These are phyloP conservation scores for Verticillium tricorpus DNA, from an alignment of 2,329 filamentous ascomycete species.

Conservation along the genomic window DNA sequence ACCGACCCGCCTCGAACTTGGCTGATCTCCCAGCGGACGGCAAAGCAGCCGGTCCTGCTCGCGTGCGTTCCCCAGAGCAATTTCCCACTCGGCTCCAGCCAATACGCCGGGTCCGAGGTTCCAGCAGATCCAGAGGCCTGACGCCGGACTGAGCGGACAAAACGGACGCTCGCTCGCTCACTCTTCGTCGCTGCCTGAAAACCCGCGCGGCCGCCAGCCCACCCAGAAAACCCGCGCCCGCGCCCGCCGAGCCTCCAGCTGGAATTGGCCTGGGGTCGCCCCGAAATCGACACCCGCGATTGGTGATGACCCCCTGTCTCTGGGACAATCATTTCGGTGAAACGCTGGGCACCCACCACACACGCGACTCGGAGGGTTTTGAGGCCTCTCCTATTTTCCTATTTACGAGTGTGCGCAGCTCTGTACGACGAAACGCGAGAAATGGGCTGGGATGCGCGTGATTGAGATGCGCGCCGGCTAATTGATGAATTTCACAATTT, in stretches of 20 bases:
- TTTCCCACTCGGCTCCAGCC: not conserved
- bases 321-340: constrained; percentile 1
- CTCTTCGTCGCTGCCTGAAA: not conserved
- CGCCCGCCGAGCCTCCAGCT: not conserved
- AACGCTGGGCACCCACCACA: not conserved
- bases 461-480: not conserved
- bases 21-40: not conserved
- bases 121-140: not conserved
- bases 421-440: not conserved
- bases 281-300: not conserved
- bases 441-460: not conserved
- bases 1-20: not conserved
- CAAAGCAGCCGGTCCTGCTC: not conserved
- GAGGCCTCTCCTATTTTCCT: not conserved
- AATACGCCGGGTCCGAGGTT: not conserved
- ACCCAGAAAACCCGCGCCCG: too few relatives aligned
- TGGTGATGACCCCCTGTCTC: not conserved
- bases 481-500: not conserved
- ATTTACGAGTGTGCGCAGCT: not conserved
- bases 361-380: not conserved
- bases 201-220: not conserved
- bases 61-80: not conserved
- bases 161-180: not conserved
- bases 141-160: too few relatives aligned
- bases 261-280: not conserved